Evolutionary conservation across 129 eudicot genomes (phyloP).

Genomic region (Kitagawia praeruptora): DNA sequence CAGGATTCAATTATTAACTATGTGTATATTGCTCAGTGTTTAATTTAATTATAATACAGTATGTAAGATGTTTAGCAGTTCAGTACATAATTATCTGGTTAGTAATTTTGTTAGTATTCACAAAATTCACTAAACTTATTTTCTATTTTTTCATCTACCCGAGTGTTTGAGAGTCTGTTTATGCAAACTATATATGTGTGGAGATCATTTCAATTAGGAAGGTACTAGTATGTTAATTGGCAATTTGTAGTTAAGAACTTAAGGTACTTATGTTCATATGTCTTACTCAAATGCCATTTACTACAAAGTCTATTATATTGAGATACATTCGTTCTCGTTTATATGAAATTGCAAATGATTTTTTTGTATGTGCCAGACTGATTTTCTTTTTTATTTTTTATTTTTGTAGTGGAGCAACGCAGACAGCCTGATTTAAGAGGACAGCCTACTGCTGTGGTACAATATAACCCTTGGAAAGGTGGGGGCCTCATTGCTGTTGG

Average conservation of each 20-base stretch:
- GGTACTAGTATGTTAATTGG: not conserved
- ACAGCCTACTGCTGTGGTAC: slow-evolving; percentile 89
- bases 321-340: not conserved
- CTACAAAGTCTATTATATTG: not conserved
- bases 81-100: no score
- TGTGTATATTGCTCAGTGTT: no score
- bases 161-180: no score
- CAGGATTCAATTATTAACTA: no score
- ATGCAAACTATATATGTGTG: no score
- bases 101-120: no score
- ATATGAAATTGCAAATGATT: no score
- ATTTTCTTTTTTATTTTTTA: not conserved
- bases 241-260: not conserved
- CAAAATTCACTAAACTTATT: no score
- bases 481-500: slow-evolving; percentile 94
- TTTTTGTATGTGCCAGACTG: not conserved
- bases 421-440: slow-evolving; percentile 70
- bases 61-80: no score
- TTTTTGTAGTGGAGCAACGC: slow-evolving; percentile 73
- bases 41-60: no score
- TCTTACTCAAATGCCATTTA: not conserved
- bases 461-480: slow-evolving; percentile 94
- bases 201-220: not conserved
- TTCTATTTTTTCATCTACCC: no score
- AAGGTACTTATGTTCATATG: not conserved